Evolutionary conservation across 257 asterid species (phyloP), one percentile per base, ranked within the genome.

Genomic region (Leonotis leonurus): DNA sequence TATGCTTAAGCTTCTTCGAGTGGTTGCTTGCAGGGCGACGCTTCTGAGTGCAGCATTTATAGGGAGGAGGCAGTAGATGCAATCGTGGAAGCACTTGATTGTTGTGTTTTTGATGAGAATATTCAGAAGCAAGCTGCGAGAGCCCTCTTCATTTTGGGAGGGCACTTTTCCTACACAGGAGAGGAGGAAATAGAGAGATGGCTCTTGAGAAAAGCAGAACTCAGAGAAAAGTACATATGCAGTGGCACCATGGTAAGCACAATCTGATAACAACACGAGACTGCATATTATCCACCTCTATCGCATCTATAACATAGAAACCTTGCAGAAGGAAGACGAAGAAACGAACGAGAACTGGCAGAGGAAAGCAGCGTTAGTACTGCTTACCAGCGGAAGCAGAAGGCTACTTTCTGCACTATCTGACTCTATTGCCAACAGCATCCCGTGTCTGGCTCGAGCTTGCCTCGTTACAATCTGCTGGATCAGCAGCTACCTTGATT

Each of bases 61-160:
- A 81, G 96, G 77, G 95, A 81, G 30, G 96, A 90, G 46, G 96
- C 77, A 11, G 43, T 87, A 60, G 96, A 90, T 49, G 85, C 78
- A 66, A 77, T 90, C 25, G 69, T 78, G 32, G 70, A 71, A 64
- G 82, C 87, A 22, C 55, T 90, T 22, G 78, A 81, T 41, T 71
- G 82, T 71, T 44, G 57, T 56, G 84, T 80, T 50, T 67, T 85
- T 20, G 69, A 85, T 21, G 95, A 78, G 56, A 73, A 49, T 53
- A 70, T 79, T 49, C 97, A 87, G 73, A 84, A 76, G 69, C 71
- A 78, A 49, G 27, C 77, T 21, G 83, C 95, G 18, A 80, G 70
- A 64, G 85, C 96, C 25, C 85, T 90, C 33, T 46, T 72, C 61
- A 71, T 87, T 29, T 75, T 90, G 2, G 95, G 90, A 58, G 89